Percentiles rank a stretch among this genome's conserved stretches.
phyloP scores from a whole-genome alignment of 2,329 filamentous ascomycete species.

The Fusarium sp. region DNA sequence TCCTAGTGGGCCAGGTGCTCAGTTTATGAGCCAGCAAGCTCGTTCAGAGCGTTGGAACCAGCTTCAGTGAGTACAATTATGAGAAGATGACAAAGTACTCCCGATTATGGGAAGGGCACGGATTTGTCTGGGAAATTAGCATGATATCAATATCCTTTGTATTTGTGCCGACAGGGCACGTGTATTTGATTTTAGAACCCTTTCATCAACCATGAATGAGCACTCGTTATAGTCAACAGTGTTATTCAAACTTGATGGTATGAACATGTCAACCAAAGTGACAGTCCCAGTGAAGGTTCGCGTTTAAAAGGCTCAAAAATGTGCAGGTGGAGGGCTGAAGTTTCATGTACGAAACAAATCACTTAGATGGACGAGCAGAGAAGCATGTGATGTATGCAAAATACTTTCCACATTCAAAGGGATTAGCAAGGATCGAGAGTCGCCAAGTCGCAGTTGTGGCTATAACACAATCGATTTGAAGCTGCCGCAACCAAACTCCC shows the following conservation, averaged over 20 bases:
- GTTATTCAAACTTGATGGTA: background rate
- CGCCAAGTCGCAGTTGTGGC: conserved; percentile 43
- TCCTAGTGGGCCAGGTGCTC: conserved; percentile 58
- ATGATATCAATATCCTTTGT: conserved; percentile 19
- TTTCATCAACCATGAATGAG: conserved; percentile 1
- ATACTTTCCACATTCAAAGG: conserved; percentile 38
- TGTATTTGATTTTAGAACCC: conserved; percentile 3
- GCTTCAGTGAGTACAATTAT: conserved; percentile 52
- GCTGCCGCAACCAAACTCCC: conserved; percentile 50
- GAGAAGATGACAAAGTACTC: background rate
- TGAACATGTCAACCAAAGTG: background rate
- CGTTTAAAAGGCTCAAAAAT: background rate
- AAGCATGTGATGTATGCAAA: conserved; percentile 32
- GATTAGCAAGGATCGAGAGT: conserved; percentile 41
- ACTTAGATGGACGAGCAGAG: conserved; percentile 12
- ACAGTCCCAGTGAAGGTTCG: too few species aligned
- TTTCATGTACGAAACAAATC: background rate
- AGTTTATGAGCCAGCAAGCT: conserved; percentile 55
- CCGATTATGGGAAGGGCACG: background rate
- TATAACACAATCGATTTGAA: conserved; percentile 53
- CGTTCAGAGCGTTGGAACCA: conserved; percentile 59
- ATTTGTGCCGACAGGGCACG: conserved; percentile 18
- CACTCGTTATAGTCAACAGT: background rate
- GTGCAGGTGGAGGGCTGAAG: background rate
- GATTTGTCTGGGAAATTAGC: background rate